Base-by-base conservation (phyloP, 768 basidiomycete species). In the Hygrophoropsis aurantiaca region DNA sequence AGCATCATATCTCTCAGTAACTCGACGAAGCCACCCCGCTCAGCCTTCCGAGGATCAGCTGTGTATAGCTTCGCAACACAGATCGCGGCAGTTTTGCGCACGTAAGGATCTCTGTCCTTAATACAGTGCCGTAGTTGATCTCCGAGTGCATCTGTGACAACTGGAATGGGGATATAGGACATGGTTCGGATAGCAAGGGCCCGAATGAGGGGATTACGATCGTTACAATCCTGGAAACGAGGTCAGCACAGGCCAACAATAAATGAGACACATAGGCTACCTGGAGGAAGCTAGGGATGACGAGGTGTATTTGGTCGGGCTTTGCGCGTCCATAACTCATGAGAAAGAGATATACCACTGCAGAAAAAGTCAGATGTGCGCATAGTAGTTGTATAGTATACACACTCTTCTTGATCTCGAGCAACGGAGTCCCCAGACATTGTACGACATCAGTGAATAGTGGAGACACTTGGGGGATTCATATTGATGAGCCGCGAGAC, bases 331-430 rank as follows among this genome's bases (percentile, higher is more conserved):
- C 95, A 66, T 99, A 99, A 73, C 94, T 97, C 62, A 98, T 86
- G 50, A 98, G 82, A 72, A 90, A 98, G 40, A 98, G 83, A 69
- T 97, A 97, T 37, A 97, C 94, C 94, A 97, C 94, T 97, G 61
- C 7, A 26, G 26, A 23, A 19, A 11, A 2, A 11, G 36, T 34
- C 45, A 50, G 38, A 16, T 32, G 4, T 39, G 11, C 32, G 27
- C 25, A 27, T 19, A 20, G 23, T 36, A 21, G n/a, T 35, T 30
- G 24, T 26, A 16, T 15, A 32, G 41, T 38, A 40, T n/a, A 66
- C 88, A 63, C 57, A 94, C 94, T 99, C 78, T 99, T 99, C 80
- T 99, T 99, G 66, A 98, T 97, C 66, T 99, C 97, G 32, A 98
- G 77, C 5, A 94, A 73, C 37, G 95, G 97, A 9, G 93, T 94